Base-by-base conservation (phyloP, 2,329 filamentous ascomycete genomes). In the Sclerotinia borealis region DNA sequence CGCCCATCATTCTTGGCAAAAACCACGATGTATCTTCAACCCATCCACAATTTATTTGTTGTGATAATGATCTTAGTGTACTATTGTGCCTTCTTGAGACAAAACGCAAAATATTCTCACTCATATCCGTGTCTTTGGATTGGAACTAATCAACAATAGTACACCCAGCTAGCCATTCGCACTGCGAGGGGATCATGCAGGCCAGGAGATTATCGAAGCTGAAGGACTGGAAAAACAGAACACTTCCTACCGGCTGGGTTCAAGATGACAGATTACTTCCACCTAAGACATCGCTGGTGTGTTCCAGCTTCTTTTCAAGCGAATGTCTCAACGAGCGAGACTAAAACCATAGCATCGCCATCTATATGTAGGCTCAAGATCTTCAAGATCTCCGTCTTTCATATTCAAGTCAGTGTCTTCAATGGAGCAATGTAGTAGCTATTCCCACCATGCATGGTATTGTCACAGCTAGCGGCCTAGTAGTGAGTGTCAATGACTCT, bases 261-360 rank as follows among this genome's bases (percentile, higher is more conserved):
- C 78, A 80, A 49, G 82, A 82, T 50, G 73, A 69, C 13, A 69
- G 70, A 4, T 76, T 85, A 41, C 76, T 77, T 29, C 86, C 87
- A 1, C 78, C 81, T 0, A 72, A 77, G 4, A 80, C 85, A 76
- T 84, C 1, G 68, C 74, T 37, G 75, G 76, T n/a, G 83, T 86
- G 34, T 81, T 81, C 70, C 70, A 73, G 5, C 74, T 88, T 5
- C 76, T 90, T 9, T 72, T 77, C 34, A 70, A 78, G 8, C 79
- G 81, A 63, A 78, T 87, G 47, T 77, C 79, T 22, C 68, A 68
- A 45, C 76, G 79, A 29, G 55, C 0, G 3, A 25, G 8, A 31
- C 8, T 22, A 15, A 1, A 15, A 4, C 13, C 7, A 15, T 10
- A 36, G 31, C n/a, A 3, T 7, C 7, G 13, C n/a, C 5, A 36